A percentile compares a stretch with the other conserved stretches of the same genome.
Evolutionary conservation across 148 eudicot genomes (phyloP).

Genomic region (Bassia scoparia): DNA sequence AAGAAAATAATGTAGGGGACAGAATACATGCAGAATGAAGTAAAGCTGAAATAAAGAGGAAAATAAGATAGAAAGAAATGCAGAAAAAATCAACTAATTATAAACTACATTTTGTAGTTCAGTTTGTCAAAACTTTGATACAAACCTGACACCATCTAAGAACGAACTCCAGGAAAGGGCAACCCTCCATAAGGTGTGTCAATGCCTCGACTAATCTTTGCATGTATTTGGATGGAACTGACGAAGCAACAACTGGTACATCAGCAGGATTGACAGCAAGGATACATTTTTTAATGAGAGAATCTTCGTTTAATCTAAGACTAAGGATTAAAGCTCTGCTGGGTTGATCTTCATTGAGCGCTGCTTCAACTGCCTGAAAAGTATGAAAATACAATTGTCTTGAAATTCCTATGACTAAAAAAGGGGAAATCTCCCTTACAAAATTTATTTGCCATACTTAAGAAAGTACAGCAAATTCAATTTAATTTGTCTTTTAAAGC

Average conservation of each 20-base stretch:
- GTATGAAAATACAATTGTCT: not conserved
- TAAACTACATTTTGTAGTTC: not conserved
- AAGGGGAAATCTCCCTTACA: not conserved
- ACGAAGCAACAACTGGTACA: slow-evolving; percentile 70
- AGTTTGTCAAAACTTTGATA: not conserved
- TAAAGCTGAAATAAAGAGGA: too few species aligned
- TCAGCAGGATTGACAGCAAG: slow-evolving; percentile 65
- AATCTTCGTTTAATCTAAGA: slow-evolving; percentile 81
- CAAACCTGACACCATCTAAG: slow-evolving; percentile 92
- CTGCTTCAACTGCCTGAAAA: slow-evolving; percentile 82
- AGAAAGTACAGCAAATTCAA: too few species aligned
- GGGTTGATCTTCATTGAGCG: slow-evolving; percentile 65
- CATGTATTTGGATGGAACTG: slow-evolving; percentile 69
- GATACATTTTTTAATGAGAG: slow-evolving; percentile 66
- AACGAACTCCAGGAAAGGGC: slow-evolving; percentile 83
- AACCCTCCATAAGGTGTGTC: slow-evolving; percentile 74
- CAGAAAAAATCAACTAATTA: not conserved
- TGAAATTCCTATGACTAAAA: not conserved
- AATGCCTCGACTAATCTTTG: slow-evolving; percentile 81
- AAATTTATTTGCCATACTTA: too few species aligned
- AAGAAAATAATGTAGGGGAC: slow-evolving; percentile 8
- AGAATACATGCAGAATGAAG: not conserved
- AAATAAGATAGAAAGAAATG: too few species aligned
- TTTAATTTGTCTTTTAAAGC: too few species aligned
- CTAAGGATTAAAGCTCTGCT: slow-evolving; percentile 84